Evolutionary conservation across 2,329 filamentous ascomycete genomes (phyloP).

Genomic region (Phialophora verrucosa): DNA sequence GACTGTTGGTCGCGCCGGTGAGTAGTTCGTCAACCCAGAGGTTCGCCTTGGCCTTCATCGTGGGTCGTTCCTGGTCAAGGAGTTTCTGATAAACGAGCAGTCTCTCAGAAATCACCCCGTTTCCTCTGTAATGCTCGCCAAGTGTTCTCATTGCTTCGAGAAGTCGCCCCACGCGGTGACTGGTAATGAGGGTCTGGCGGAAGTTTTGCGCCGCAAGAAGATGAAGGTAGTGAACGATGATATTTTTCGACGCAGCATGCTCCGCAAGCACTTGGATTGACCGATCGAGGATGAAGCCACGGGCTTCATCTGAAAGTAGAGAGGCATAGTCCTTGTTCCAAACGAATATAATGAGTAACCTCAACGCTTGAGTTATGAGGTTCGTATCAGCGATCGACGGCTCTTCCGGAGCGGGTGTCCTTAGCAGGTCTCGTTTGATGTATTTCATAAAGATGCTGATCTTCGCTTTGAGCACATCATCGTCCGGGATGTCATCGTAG

Average conservation of each 20-base stretch:
- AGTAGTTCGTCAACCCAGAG: constrained; percentile 86
- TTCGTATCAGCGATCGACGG: constrained; percentile 66
- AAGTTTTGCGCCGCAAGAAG: constrained; percentile 83
- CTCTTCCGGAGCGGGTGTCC: constrained; percentile 43
- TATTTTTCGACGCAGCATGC: constrained; percentile 71
- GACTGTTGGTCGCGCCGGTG: constrained; percentile 76
- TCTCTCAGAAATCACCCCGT: constrained; percentile 77
- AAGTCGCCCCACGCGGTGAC: constrained; percentile 67
- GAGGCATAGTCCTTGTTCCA: constrained; percentile 73
- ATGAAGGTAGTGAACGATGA: constrained; percentile 79
- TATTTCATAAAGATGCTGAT: constrained; percentile 79
- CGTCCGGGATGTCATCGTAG: constrained; percentile 81
- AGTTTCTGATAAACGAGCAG: constrained; percentile 80
- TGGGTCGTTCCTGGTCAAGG: constrained; percentile 69
- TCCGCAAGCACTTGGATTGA: constrained; percentile 76
- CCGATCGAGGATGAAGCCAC: constrained; percentile 78
- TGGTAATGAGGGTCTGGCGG: constrained; percentile 61
- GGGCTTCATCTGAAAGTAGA: constrained; percentile 77
- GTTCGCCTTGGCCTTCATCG: constrained; percentile 71
- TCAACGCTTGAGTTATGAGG: constrained; percentile 77
- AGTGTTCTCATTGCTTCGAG: constrained; percentile 74
- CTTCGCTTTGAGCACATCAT: constrained; percentile 73
- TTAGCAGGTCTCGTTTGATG: constrained; percentile 75
- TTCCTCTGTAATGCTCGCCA: constrained; percentile 75
- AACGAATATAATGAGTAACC: constrained; percentile 76